Evolutionary conservation across 148 eudicot species (phyloP).

Genomic region (Spergularia marina): DNA sequence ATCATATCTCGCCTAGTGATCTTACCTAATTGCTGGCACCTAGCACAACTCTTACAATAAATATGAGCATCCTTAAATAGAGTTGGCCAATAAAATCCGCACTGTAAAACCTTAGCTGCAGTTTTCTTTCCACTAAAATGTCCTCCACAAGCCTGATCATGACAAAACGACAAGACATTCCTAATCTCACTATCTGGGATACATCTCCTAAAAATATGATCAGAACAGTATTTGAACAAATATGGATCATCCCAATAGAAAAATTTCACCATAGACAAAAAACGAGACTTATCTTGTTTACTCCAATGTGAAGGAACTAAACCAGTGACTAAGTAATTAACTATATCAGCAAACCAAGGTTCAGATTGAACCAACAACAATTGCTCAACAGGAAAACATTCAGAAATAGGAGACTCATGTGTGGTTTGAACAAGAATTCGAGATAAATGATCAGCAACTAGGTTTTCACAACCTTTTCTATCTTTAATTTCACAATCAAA

Average conservation of each 20-base stretch:
- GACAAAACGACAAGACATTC: not conserved
- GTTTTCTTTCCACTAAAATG: not conserved
- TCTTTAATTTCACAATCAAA: not conserved
- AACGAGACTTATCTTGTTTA: slow-evolving; percentile 2
- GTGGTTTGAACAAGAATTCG: not conserved
- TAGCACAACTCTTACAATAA: too few species aligned
- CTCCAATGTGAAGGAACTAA: not conserved
- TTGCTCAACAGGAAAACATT: not conserved
- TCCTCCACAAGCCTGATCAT: not conserved
- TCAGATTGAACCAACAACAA: not conserved
- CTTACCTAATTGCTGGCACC: too few species aligned
- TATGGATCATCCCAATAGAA: slow-evolving; percentile 3
- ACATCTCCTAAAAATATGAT: slow-evolving; percentile 6
- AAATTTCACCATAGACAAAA: not conserved
- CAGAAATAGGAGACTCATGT: not conserved
- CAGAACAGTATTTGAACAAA: not conserved
- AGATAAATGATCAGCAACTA: not conserved
- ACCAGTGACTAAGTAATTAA: not conserved
- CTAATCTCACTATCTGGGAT: not conserved
- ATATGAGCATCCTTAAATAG: too few species aligned
- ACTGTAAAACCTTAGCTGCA: too few species aligned
- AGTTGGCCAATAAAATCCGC: too few species aligned
- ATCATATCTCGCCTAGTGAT: too few species aligned
- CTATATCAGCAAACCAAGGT: not conserved
- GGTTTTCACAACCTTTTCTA: slow-evolving; percentile 1